Conservation (phyloP, 345 rosid genomes). For the Psidium friedrichsthalianum region DNA sequence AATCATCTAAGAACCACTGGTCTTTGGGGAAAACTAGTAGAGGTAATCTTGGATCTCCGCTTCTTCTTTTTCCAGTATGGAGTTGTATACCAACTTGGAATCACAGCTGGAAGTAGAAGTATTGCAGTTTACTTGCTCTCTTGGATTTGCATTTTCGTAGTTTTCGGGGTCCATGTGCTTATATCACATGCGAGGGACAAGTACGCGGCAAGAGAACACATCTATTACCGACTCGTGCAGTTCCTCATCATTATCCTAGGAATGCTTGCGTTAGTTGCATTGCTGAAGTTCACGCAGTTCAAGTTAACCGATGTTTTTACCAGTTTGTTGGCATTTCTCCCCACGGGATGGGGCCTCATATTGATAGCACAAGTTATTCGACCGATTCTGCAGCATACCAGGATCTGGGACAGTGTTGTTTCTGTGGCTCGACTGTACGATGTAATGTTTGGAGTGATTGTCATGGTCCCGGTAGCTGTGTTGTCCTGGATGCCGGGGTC, state of each 20-base stretch:
- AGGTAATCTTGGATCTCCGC: background rate
- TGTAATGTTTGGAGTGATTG: background rate
- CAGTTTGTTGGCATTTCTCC: background rate
- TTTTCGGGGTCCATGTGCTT: background rate
- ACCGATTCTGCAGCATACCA: background rate
- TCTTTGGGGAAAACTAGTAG: background rate
- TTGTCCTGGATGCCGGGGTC: background rate
- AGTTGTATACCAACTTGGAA: background rate
- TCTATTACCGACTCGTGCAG: background rate
- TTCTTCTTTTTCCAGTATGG: conserved; percentile 8
- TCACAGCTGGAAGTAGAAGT: background rate
- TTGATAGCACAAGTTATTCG: conserved; percentile 1
- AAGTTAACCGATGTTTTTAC: background rate
- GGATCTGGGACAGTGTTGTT: background rate
- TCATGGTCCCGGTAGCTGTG: background rate
- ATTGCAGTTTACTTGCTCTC: background rate
- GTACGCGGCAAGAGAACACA: background rate
- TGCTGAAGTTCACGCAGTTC: background rate
- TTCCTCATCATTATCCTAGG: background rate
- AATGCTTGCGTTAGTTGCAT: background rate
- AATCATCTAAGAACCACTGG: background rate
- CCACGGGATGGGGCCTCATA: conserved; percentile 3
- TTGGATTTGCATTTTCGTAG: background rate
- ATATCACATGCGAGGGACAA: background rate
- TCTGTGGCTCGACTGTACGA: background rate